phyloP scores from a whole-genome alignment of 345 rosid genomes.

The Erysimum cheiranthoides region DNA sequence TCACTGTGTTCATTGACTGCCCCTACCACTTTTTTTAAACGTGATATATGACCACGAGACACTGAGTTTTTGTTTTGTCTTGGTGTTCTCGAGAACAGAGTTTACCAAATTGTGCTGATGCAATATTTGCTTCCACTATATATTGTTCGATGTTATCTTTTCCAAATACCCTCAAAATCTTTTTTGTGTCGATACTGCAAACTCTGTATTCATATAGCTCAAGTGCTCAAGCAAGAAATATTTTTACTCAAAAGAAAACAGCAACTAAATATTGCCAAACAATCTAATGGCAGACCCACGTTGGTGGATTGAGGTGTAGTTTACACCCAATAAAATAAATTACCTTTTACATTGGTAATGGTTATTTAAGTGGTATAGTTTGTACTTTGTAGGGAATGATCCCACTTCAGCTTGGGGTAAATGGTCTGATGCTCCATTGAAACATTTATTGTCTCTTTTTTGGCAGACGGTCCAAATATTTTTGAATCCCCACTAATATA shows the following conservation, averaged over 20 bases:
- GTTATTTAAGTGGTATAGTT: background rate
- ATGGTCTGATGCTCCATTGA: background rate
- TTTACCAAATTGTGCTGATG: slow-evolving; percentile 37
- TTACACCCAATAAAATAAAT: background rate
- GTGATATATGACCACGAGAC: too few species aligned
- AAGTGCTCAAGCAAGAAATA: background rate
- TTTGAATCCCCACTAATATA: background rate
- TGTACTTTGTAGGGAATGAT: background rate
- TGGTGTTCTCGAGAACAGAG: background rate
- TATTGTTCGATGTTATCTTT: slow-evolving; percentile 18
- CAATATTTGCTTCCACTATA: slow-evolving; percentile 16
- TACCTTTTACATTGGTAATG: background rate
- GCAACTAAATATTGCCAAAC: background rate
- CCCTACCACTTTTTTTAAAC: background rate
- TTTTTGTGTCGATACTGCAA: background rate
- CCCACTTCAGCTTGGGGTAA: background rate
- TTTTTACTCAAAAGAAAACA: background rate
- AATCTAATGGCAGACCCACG: background rate
- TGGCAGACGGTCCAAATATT: background rate
- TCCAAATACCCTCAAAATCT: background rate
- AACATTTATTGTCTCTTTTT: background rate
- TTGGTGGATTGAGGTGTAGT: background rate
- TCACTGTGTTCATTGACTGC: background rate
- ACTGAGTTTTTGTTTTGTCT: too few species aligned
- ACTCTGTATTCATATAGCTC: background rate